Percentiles rank a stretch among this genome's conserved stretches.
These are phyloP conservation scores for Hysterium pulicare DNA, from an alignment of 2,329 filamentous ascomycete species.

Conservation along the genomic window DNA sequence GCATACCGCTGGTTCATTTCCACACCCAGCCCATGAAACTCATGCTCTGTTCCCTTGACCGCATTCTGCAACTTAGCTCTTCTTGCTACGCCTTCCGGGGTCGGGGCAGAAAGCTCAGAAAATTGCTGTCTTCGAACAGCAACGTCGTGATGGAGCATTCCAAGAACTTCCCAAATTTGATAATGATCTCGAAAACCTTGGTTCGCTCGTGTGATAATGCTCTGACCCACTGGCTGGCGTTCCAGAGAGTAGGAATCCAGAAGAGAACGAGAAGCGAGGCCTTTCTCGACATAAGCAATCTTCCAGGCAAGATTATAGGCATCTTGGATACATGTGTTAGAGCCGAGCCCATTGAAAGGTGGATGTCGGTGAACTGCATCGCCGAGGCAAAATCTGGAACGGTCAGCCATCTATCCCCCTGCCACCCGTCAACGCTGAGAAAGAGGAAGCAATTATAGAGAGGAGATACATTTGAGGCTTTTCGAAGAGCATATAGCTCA, in stretches of 20 bases:
- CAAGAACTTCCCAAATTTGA: slow-evolving; percentile 47
- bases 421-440: background rate
- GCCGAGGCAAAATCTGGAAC: slow-evolving; percentile 18
- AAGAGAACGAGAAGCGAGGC: slow-evolving; percentile 14
- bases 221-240: slow-evolving; percentile 35
- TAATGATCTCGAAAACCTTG: slow-evolving; percentile 54
- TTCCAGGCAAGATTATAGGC: slow-evolving; percentile 36
- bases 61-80: slow-evolving; percentile 41
- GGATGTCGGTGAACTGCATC: slow-evolving; percentile 14
- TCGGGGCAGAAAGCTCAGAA: slow-evolving; percentile 41
- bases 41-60: slow-evolving; percentile 45
- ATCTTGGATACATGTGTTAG: slow-evolving; percentile 28
- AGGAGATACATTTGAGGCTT: too few species aligned
- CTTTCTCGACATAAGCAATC: slow-evolving; percentile 24
- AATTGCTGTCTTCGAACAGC: slow-evolving; percentile 40
- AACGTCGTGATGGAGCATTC: slow-evolving; percentile 39
- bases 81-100: slow-evolving; percentile 37
- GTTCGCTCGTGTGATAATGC: slow-evolving; percentile 54
- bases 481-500: too few species aligned
- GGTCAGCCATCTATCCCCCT: background rate
- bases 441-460: too few species aligned
- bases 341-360: slow-evolving; percentile 13
- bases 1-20: slow-evolving; percentile 60
- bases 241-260: slow-evolving; percentile 22
- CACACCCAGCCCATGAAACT: slow-evolving; percentile 56